Percentiles rank a stretch among this genome's conserved stretches.
phyloP scores from a whole-genome alignment of 805 yeast genomes.

The Wickerhamiella spandovensis region DNA sequence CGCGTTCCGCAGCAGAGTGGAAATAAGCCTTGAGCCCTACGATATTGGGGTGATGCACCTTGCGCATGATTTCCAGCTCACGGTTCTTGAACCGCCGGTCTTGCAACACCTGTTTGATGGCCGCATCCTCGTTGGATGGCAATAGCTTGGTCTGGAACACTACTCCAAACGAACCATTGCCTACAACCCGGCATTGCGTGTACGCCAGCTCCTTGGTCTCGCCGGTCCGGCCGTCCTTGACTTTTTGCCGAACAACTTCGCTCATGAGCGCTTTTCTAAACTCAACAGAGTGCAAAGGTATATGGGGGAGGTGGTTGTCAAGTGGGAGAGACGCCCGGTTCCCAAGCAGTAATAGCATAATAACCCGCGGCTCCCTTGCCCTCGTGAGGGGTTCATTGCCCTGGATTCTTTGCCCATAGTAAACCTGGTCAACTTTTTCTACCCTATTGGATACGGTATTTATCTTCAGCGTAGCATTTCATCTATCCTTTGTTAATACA shows the following conservation, averaged over 20 bases:
- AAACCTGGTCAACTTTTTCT: no score
- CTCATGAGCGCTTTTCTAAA: conserved; percentile 8
- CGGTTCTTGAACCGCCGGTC: conserved; percentile 93
- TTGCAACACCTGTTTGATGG: conserved; percentile 91
- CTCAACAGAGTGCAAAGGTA: background rate
- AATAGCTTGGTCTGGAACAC: conserved; percentile 78
- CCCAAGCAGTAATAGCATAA: background rate
- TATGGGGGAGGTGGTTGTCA: background rate
- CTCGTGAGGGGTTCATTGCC: background rate
- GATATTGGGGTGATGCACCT: conserved; percentile 72
- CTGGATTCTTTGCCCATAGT: no score
- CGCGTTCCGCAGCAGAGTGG: conserved; percentile 62
- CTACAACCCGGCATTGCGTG: conserved; percentile 79
- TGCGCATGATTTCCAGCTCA: conserved; percentile 90
- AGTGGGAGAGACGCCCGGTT: background rate
- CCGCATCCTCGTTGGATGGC: conserved; percentile 68
- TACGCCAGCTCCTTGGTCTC: conserved; percentile 50
- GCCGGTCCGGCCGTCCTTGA: conserved; percentile 59
- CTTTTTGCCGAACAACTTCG: conserved; percentile 42
- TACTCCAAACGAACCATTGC: conserved; percentile 98
- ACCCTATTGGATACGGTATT: no score
- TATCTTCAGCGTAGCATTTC: no score
- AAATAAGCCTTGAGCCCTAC: conserved; percentile 81
- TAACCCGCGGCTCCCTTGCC: background rate
- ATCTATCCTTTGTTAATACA: no score